A percentile compares a stretch with the other conserved stretches of the same genome.
phyloP scores from a whole-genome alignment of 2,329 filamentous ascomycete species.

The Fusarium sp. region DNA sequence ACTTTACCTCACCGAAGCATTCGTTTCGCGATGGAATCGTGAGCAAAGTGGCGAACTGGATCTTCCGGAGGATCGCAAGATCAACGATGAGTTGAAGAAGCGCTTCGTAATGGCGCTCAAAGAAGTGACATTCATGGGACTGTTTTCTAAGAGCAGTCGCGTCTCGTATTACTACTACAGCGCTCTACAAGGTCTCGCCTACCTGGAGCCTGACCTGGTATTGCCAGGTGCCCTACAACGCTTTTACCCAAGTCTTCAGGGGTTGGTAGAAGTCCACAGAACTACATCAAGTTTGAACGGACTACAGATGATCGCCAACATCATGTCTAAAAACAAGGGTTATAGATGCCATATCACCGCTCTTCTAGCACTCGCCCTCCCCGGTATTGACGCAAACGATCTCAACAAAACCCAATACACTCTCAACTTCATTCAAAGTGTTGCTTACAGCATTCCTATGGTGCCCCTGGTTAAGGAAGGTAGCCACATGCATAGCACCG shows the following conservation, averaged over 20 bases:
- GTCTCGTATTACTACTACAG: conserved; percentile 93
- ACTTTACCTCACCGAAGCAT: conserved; percentile 93
- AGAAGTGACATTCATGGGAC: conserved; percentile 97
- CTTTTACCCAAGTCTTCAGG: conserved; percentile 97
- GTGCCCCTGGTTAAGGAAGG: conserved; percentile 74
- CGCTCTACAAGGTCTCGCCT: conserved; percentile 88
- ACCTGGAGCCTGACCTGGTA: conserved; percentile 90
- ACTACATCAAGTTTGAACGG: conserved; percentile 94
- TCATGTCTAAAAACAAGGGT: conserved; percentile 94
- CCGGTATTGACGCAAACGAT: conserved; percentile 97
- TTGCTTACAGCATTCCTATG: conserved; percentile 96
- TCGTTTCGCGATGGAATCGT: conserved; percentile 97
- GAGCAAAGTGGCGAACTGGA: conserved; percentile 94
- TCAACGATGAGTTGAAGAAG: conserved; percentile 83
- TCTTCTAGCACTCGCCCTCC: conserved; percentile 88
- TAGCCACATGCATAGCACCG: conserved; percentile 76
- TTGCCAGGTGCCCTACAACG: conserved; percentile 92
- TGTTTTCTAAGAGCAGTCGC: conserved; percentile 94
- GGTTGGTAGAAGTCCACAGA: conserved; percentile 94
- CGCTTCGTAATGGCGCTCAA: conserved; percentile 90
- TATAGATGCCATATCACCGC: conserved; percentile 96
- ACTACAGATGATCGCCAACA: conserved; percentile 89
- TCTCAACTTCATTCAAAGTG: conserved; percentile 92
- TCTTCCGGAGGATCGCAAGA: conserved; percentile 79
- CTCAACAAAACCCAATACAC: conserved; percentile 96